A percentile compares a stretch with the other conserved stretches of the same genome.
Conservation (phyloP, 768 basidiomycete species). For the Xanthoconium purpureum region DNA sequence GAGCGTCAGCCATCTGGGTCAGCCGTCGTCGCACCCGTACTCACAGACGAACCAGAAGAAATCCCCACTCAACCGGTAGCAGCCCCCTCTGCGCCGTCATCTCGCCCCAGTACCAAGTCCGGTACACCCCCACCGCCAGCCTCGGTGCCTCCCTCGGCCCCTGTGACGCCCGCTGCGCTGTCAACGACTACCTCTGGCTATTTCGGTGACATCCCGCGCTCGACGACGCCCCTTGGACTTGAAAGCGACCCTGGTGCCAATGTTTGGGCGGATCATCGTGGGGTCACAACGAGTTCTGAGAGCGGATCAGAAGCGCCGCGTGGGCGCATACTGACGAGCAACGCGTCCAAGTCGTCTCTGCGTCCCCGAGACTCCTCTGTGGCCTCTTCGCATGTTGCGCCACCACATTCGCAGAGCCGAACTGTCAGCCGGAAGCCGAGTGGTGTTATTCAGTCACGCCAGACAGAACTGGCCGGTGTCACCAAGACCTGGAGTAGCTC, state of each 20-base stretch:
- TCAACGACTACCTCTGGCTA: constrained; percentile 8
- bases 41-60: constrained; percentile 51
- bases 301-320: constrained; percentile 19
- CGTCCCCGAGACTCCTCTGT: constrained; percentile 25
- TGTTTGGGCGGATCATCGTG: constrained; percentile 29
- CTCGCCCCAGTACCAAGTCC: constrained; percentile 18
- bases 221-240: constrained; percentile 22
- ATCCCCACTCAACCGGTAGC: constrained; percentile 9
- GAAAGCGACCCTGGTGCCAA: constrained; percentile 24
- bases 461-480: constrained; percentile 30
- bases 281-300: constrained; percentile 9
- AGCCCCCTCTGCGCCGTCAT: constrained; percentile 8
- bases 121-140: constrained; percentile 16
- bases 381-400: constrained; percentile 23
- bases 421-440: constrained; percentile 28
- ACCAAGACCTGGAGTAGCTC: constrained; percentile 32
- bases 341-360: constrained; percentile 24
- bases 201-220: constrained; percentile 26
- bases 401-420: constrained; percentile 18
- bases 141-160: constrained; percentile 20
- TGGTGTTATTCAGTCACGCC: constrained; percentile 21
- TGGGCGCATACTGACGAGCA: constrained; percentile 16
- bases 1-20: neutral
- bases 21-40: constrained; percentile 42
- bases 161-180: constrained; percentile 23